These are phyloP conservation scores for Orobanche coerulescens DNA, from an alignment of 257 asterid genomes.

Conservation along the genomic window DNA sequence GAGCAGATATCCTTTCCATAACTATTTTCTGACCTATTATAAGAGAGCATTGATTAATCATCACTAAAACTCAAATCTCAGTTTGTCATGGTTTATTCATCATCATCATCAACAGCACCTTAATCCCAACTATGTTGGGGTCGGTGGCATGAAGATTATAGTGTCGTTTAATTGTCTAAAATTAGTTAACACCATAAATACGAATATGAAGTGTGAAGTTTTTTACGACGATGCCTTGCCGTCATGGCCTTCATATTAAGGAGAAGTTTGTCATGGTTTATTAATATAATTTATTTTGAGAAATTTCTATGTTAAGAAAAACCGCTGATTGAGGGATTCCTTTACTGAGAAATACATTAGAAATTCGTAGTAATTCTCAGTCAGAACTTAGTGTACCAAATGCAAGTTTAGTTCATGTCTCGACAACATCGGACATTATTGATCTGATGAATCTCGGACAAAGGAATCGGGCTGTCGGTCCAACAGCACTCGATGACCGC, in stretches of 20 bases:
- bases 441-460: constrained; percentile 80
- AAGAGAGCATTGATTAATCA: too few relatives aligned
- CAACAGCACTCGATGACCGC: constrained; percentile 95
- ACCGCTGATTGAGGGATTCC: constrained; percentile 14
- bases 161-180: too few relatives aligned
- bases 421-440: constrained; percentile 64
- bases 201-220: too few relatives aligned
- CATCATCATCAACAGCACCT: too few relatives aligned
- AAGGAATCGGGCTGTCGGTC: constrained; percentile 80
- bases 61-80: too few relatives aligned
- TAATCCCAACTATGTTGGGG: too few relatives aligned
- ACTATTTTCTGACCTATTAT: constrained; percentile 1
- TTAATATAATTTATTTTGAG: neutral
- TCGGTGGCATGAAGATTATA: too few relatives aligned
- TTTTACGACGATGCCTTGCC: too few relatives aligned
- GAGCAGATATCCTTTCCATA: constrained; percentile 79
- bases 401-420: constrained; percentile 58
- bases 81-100: too few relatives aligned
- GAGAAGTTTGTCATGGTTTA: too few relatives aligned
- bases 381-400: constrained; percentile 82
- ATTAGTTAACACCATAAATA: too few relatives aligned
- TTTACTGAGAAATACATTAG: constrained; percentile 58
- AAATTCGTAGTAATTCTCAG: constrained; percentile 82
- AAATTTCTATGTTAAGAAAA: neutral
- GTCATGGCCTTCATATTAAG: too few relatives aligned